phyloP scores from a whole-genome alignment of 352 stramenopile species.

The Phytophthora syringae region DNA sequence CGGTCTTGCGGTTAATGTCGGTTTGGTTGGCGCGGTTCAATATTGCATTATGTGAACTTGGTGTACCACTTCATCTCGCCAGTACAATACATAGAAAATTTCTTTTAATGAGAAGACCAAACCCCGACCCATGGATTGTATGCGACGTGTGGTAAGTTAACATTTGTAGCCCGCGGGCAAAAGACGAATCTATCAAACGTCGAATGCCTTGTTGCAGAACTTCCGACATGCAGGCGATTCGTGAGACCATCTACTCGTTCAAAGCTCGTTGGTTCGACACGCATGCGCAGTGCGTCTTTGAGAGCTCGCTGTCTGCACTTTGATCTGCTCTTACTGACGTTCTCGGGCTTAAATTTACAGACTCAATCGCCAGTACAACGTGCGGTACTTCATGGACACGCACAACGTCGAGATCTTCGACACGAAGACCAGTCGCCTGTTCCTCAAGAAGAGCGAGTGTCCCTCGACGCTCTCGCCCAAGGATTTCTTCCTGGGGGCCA shows the following conservation, averaged over 20 bases:
- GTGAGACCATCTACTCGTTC: slow-evolving; percentile 84
- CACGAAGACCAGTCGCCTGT: slow-evolving; percentile 87
- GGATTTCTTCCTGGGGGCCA: slow-evolving; percentile 88
- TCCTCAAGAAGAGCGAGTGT: slow-evolving; percentile 92
- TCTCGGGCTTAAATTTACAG: slow-evolving; percentile 27
- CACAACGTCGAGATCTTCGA: slow-evolving; percentile 91
- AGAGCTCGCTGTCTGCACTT: neutral
- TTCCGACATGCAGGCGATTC: slow-evolving; percentile 78
- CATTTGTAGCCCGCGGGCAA: too few relatives aligned
- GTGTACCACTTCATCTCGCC: too few relatives aligned
- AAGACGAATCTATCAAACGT: too few relatives aligned
- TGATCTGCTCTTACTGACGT: neutral
- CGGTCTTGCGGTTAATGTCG: too few relatives aligned
- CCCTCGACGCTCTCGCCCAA: slow-evolving; percentile 61
- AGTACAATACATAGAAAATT: too few relatives aligned
- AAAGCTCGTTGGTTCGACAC: slow-evolving; percentile 84
- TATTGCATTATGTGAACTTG: too few relatives aligned
- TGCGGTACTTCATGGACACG: slow-evolving; percentile 82
- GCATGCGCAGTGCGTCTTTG: slow-evolving; percentile 64
- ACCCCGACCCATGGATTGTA: too few relatives aligned
- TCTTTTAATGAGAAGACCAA: too few relatives aligned
- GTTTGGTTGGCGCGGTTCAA: too few relatives aligned
- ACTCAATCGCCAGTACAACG: slow-evolving; percentile 78
- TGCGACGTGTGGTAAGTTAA: too few relatives aligned
- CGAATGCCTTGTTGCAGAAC: too few relatives aligned